Percentiles rank a stretch among this genome's conserved stretches.
phyloP scores from a whole-genome alignment of 2,329 filamentous ascomycete species.

The Escovopsis sp. region DNA sequence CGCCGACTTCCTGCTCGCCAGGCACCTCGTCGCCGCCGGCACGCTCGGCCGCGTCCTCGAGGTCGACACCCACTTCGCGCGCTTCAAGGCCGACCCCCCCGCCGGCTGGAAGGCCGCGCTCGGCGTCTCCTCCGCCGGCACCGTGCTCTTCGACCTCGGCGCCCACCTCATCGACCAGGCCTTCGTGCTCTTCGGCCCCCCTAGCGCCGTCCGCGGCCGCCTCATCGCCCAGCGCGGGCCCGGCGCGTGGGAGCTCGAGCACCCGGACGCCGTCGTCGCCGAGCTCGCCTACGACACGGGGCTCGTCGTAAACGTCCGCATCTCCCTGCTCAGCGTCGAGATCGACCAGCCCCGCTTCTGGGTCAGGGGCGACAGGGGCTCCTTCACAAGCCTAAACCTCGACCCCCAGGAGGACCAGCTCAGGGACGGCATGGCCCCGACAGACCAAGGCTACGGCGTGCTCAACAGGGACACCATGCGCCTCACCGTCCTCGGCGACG shows the following conservation, averaged over 20 bases:
- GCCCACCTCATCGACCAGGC: slow-evolving; percentile 65
- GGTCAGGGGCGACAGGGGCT: slow-evolving; percentile 60
- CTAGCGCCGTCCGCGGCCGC: slow-evolving; percentile 50
- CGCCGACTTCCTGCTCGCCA: slow-evolving; percentile 57
- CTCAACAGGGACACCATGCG: slow-evolving; percentile 47
- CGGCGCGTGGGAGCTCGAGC: slow-evolving; percentile 28
- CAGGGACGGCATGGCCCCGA: slow-evolving; percentile 44
- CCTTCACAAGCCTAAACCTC: slow-evolving; percentile 56
- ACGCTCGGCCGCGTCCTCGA: slow-evolving; percentile 59
- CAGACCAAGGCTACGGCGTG: slow-evolving; percentile 48
- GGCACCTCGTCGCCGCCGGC: slow-evolving; percentile 43
- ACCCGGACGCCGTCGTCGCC: slow-evolving; percentile 46
- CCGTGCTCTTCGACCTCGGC: slow-evolving; percentile 60
- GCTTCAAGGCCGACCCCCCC: slow-evolving; percentile 46
- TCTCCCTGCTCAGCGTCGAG: slow-evolving; percentile 54
- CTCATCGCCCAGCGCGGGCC: slow-evolving; percentile 48
- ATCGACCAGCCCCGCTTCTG: slow-evolving; percentile 59
- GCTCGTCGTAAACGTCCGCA: slow-evolving; percentile 54
- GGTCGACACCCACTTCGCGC: slow-evolving; percentile 70
- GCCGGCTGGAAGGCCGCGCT: slow-evolving; percentile 53
- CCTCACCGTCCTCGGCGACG: slow-evolving; percentile 39
- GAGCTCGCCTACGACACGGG: slow-evolving; percentile 51
- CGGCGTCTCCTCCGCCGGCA: slow-evolving; percentile 45
- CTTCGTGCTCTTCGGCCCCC: slow-evolving; percentile 55
- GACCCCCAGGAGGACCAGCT: slow-evolving; percentile 68